Percentiles rank a stretch among this genome's conserved stretches.
phyloP scores from a whole-genome alignment of 106 monocot species.

The Acorus gramineus region DNA sequence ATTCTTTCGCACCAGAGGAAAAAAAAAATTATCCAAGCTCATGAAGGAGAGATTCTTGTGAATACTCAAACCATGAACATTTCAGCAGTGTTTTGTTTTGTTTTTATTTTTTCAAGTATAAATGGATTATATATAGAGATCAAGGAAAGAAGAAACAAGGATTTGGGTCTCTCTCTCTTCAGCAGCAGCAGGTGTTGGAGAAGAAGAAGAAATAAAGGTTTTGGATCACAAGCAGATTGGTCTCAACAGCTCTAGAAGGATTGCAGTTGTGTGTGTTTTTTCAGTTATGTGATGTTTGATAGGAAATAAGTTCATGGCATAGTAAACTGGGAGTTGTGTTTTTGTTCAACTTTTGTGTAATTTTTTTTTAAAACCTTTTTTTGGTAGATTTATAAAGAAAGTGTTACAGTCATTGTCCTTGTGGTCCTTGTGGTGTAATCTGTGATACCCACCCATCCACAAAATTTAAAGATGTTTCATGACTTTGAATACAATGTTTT shows the following conservation, averaged over 20 bases:
- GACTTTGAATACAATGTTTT: too few species aligned
- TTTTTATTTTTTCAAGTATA: neutral
- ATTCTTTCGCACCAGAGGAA: too few species aligned
- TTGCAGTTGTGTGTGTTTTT: neutral
- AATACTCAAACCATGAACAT: neutral
- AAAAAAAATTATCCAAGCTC: too few species aligned
- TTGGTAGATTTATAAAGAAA: too few species aligned
- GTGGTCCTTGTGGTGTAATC: too few species aligned
- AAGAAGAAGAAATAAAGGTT: neutral
- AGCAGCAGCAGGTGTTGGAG: constrained; percentile 6
- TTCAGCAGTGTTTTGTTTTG: neutral
- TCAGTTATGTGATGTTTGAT: neutral
- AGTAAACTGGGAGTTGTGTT: too few species aligned
- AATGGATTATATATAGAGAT: neutral
- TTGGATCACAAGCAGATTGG: constrained; percentile 2
- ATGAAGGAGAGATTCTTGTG: too few species aligned
- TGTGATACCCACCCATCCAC: too few species aligned
- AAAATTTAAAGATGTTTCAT: too few species aligned
- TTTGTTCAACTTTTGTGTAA: too few species aligned
- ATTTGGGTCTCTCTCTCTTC: constrained; percentile 1
- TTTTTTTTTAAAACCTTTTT: neutral
- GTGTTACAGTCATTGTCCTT: too few species aligned
- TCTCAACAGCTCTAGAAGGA: neutral
- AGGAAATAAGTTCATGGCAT: too few species aligned
- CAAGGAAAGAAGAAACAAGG: neutral